A percentile compares a stretch with the other conserved stretches of the same genome.
Conservation (phyloP, 371 early-diverging fungal genomes). For the Vairimorpha necatrix region DNA sequence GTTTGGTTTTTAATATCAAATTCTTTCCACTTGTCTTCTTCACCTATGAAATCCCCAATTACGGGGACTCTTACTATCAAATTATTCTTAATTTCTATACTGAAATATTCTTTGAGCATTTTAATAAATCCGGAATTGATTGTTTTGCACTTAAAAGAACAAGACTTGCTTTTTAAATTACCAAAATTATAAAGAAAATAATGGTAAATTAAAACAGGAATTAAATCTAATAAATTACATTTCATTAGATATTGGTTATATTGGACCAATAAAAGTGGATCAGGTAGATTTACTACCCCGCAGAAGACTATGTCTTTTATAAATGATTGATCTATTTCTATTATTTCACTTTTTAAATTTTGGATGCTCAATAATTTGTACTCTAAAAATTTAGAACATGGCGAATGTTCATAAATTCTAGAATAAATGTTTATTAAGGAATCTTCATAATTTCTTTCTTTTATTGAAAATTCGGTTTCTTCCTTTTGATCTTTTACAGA, state of each 20-base stretch:
- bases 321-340: conserved; percentile 51
- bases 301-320: conserved; percentile 28
- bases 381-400: not conserved
- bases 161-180: conserved; percentile 4
- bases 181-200: conserved; percentile 32
- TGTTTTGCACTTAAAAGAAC: not conserved
- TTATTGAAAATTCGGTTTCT: not conserved
- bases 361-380: conserved; percentile 6
- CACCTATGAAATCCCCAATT: not conserved
- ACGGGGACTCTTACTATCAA: conserved; percentile 4
- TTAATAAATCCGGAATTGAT: not conserved
- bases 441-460: too few relatives aligned
- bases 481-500: not conserved
- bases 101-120: conserved; percentile 39
- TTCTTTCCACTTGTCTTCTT: not conserved
- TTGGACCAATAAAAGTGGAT: conserved; percentile 18
- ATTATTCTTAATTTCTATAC: conserved; percentile 13
- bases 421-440: too few relatives aligned
- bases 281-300: not conserved
- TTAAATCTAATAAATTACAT: conserved; percentile 1
- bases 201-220: conserved; percentile 23
- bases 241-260: conserved; percentile 18
- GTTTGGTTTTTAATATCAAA: conserved; percentile 4
- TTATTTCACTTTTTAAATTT: not conserved
- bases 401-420: too few relatives aligned